Evolutionary conservation across 208 protist species (phyloP).

Genomic region (Phytomonas serpens): DNA sequence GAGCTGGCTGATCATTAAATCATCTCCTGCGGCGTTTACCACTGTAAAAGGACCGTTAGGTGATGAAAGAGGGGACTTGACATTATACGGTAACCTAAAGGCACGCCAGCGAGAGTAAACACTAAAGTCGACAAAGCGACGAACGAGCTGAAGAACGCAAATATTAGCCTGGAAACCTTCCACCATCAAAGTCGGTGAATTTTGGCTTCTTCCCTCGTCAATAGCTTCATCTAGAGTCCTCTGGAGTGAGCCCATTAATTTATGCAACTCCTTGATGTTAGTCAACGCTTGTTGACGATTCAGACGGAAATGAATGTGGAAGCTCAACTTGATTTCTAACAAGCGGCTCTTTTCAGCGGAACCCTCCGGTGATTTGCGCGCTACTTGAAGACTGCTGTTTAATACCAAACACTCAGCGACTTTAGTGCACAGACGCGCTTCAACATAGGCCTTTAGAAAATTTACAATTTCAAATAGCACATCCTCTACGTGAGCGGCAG

Average conservation of each 20-base stretch:
- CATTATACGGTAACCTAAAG: conserved; percentile 81
- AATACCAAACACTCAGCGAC: conserved; percentile 52
- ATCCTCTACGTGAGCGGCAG: conserved; percentile 19
- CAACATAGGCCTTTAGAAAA: conserved; percentile 29
- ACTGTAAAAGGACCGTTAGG: conserved; percentile 12
- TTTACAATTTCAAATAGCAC: conserved; percentile 28
- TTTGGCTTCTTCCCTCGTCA: background rate
- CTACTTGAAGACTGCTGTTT: conserved; percentile 46
- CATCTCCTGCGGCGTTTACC: conserved; percentile 38
- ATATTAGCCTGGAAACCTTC: background rate
- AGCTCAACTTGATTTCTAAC: conserved; percentile 56
- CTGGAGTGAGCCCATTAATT: conserved; percentile 32
- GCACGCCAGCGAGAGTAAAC: conserved; percentile 83
- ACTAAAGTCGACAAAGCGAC: conserved; percentile 66
- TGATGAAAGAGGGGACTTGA: conserved; percentile 37
- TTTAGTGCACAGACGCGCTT: conserved; percentile 20
- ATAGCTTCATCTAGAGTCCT: background rate
- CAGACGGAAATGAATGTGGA: conserved; percentile 78
- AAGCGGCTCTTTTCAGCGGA: background rate
- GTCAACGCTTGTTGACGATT: conserved; percentile 25
- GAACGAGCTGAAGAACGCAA: conserved; percentile 18
- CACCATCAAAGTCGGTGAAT: background rate
- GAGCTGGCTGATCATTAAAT: conserved; percentile 34
- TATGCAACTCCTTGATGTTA: conserved; percentile 48
- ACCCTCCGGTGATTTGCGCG: background rate